Evolutionary conservation across 2,329 filamentous ascomycete species (phyloP).

Genomic region (Tympanopsis confertula): DNA sequence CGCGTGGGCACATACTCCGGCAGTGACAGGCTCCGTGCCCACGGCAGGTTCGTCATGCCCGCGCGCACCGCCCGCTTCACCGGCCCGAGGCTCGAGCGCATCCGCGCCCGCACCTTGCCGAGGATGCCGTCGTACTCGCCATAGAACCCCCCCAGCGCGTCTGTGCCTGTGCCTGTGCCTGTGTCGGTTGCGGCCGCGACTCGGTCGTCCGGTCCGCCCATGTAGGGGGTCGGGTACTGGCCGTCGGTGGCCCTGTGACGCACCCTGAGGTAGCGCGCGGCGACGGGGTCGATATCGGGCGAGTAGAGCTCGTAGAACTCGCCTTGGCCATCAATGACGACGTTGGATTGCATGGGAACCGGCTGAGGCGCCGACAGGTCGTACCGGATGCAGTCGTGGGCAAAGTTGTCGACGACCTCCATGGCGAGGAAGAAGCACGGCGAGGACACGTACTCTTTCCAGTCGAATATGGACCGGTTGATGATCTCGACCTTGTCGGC

Average conservation of each 20-base stretch:
- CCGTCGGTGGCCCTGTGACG: conserved; percentile 63
- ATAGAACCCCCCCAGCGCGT: too few relatives aligned
- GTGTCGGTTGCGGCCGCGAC: conserved; percentile 7
- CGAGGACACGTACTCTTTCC: conserved; percentile 74
- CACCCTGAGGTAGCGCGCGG: conserved; percentile 72
- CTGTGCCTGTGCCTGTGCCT: conserved; percentile 5
- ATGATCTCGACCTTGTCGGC: conserved; percentile 81
- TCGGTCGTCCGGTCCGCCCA: conserved; percentile 4
- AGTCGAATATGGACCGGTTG: conserved; percentile 90
- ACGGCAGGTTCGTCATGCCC: conserved; percentile 57
- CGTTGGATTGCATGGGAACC: conserved; percentile 77
- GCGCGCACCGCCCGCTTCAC: conserved; percentile 37
- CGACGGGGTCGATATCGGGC: conserved; percentile 68
- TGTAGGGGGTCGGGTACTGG: conserved; percentile 51
- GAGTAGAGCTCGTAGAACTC: conserved; percentile 95
- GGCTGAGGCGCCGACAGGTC: conserved; percentile 66
- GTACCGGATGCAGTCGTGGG: conserved; percentile 89
- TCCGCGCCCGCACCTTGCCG: conserved; percentile 20
- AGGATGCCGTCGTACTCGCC: conserved; percentile 3
- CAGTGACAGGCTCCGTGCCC: conserved; percentile 63
- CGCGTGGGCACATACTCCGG: conserved; percentile 92
- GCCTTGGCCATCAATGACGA: conserved; percentile 72
- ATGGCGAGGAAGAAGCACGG: conserved; percentile 97
- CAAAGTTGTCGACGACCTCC: conserved; percentile 97
- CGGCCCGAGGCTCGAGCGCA: conserved; percentile 28